Base-by-base conservation (phyloP, 305 asterid species). In the Fraxinus xanthoxyloides region DNA sequence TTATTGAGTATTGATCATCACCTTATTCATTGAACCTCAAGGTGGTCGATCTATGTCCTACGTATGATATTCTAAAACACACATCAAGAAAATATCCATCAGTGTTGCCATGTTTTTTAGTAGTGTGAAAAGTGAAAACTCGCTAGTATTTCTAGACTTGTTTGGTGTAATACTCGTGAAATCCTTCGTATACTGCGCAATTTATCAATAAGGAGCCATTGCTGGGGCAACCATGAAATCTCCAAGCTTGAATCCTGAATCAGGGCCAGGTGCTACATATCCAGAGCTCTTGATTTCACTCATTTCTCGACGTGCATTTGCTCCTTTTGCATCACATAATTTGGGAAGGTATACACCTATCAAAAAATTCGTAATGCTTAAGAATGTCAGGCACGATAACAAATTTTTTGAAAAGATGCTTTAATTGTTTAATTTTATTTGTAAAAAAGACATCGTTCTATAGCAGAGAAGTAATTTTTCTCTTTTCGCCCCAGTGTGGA, bases 291-390 rank as follows among this genome's bases (percentile, higher is more conserved):
- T 82, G 0, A 92, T 84, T 83, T 92, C 98, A 1, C 83, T 72
- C 93, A 94, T 90, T 79, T 85, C 93, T 3, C 98, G 86, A 0
- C 95, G 85, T 1, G 76, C 82, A 30, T 82, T 84, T 65, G 76
- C 81, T 74, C 87, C 87, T 65, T 85, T 85, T 3, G 87, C 89
- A 36, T 85, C 86, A 46, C 98, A 94, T 7, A 92, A 61, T 73
- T 92, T 93, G 21, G 98, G 98, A 65, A 94, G 97, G 85, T 85
- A 92, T 15, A 90, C 91, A 13, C 97, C 98, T 93, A 78, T 8
- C 36, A 12, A 36, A 51, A 51, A 51, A 51, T n/a, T n/a, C n/a
- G n/a, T n/a, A n/a, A n/a, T n/a, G n/a, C n/a, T n/a, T n/a, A n/a
- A n/a, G n/a, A n/a, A n/a, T n/a, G n/a, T n/a, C n/a, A n/a, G n/a